Base-by-base conservation (phyloP, 257 asterid species). In the Ophiorrhiza pumila region DNA sequence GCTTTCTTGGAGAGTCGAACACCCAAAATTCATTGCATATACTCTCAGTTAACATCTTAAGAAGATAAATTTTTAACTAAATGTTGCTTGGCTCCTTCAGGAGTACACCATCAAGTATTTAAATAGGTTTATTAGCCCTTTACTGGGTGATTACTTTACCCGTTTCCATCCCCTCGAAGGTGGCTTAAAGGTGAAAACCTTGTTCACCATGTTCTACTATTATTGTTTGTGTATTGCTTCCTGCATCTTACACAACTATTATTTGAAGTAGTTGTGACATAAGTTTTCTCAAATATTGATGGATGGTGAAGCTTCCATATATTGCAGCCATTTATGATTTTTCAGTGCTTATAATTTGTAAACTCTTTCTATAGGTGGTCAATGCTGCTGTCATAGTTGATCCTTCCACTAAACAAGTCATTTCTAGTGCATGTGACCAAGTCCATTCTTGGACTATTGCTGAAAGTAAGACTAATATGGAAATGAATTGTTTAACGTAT, bases 301-400 rank as follows among this genome's bases (percentile, higher is more conserved):
- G 42, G 22, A 31, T 46, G 34, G 59, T 53, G 50, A 47, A 50
- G 41, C 67, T 71, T 27, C 10, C 45, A 56, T 25, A 9, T 59
- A 15, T 1, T 29, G 45, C 46, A 18, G 4, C 18, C 55, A 12
- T 32, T 20, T 47, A 11, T 42, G 69, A 68, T 75, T 46, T 64
- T 42, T 43, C 31, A 23, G 46, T 42, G 13, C 53, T 34, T 52
- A 18, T 43, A 35, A 47, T 74, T 46, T 39, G 39, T 43, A 71
- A 72, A 62, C 69, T 64, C 62, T 77, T 83, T 72, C 17, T 18
- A 64, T 83, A 91, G 92, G 85, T 83, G 80, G 90, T 90, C 58
- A 94, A 95, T 86, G 96, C 94, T 79, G 96, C 96, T 79, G 85
- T 95, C 72, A 90, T 95, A 56, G 98, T 95, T 78, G 94, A 95